These are phyloP conservation scores for Barnettozyma californica DNA, from an alignment of 805 yeast genomes.

Conservation along the genomic window DNA sequence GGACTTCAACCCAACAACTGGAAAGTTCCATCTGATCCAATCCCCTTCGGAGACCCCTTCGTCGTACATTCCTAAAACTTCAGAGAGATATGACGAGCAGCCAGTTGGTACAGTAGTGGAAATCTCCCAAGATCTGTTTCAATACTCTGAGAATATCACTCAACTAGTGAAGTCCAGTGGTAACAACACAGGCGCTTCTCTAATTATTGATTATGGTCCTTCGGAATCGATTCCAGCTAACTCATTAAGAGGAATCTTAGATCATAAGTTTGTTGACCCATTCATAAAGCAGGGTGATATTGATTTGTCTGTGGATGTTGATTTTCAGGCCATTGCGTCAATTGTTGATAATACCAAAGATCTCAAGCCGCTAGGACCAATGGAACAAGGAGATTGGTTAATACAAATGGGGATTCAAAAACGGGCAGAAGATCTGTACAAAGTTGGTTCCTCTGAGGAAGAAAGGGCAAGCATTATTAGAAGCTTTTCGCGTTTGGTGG, in stretches of 20 bases:
- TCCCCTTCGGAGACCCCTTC: conserved; percentile 59
- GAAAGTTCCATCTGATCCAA: conserved; percentile 48
- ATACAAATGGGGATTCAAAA: conserved; percentile 71
- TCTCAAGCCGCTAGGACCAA: conserved; percentile 47
- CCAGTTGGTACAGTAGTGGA: conserved; percentile 59
- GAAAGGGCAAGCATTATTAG: conserved; percentile 48
- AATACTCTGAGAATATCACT: conserved; percentile 49
- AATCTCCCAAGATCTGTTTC: conserved; percentile 68
- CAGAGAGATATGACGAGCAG: conserved; percentile 45
- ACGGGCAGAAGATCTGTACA: conserved; percentile 55
- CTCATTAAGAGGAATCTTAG: conserved; percentile 65
- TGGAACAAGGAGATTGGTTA: conserved; percentile 75
- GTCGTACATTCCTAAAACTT: conserved; percentile 48
- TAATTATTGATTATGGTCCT: conserved; percentile 78
- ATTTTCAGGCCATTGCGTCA: conserved; percentile 53
- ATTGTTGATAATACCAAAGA: conserved; percentile 19
- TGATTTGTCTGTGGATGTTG: conserved; percentile 81
- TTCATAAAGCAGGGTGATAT: conserved; percentile 72
- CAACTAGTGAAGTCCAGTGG: conserved; percentile 33
- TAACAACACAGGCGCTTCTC: conserved; percentile 51
- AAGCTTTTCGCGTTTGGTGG: conserved; percentile 60
- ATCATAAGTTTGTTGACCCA: conserved; percentile 72
- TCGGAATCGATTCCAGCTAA: conserved; percentile 58
- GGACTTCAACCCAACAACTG: conserved; percentile 35
- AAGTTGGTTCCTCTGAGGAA: conserved; percentile 32